These are phyloP conservation scores for Sporormia fimetaria DNA, from an alignment of 495 filamentous ascomycete species.

Conservation along the genomic window DNA sequence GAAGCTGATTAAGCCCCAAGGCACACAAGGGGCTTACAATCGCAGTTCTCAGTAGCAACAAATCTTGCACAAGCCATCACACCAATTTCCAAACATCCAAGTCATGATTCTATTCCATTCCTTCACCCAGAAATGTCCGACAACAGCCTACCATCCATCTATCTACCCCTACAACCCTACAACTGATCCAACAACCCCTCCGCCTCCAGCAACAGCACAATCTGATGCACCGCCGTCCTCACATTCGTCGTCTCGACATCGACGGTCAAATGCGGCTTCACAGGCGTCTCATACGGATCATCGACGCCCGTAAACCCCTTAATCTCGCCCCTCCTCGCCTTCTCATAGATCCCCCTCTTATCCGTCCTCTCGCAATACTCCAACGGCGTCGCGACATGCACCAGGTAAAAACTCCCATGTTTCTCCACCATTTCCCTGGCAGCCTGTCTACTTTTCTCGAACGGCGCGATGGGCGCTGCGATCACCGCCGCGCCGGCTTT, in stretches of 20 bases:
- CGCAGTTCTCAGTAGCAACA: no score
- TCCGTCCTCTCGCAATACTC: slow-evolving; percentile 92
- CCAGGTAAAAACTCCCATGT: slow-evolving; percentile 80
- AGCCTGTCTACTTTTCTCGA: slow-evolving; percentile 59
- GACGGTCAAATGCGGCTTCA: slow-evolving; percentile 72
- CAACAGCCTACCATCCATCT: no score
- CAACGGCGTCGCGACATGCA: slow-evolving; percentile 88
- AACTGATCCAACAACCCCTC: slow-evolving; percentile 64
- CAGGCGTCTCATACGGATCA: slow-evolving; percentile 84
- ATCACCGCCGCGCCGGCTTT: slow-evolving; percentile 90
- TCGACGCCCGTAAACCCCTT: slow-evolving; percentile 98
- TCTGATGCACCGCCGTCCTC: slow-evolving; percentile 91
- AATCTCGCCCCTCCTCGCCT: slow-evolving; percentile 81
- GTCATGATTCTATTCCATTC: no score
- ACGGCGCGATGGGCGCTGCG: slow-evolving; percentile 93
- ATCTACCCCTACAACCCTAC: slow-evolving; percentile 29
- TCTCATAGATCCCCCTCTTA: slow-evolving; percentile 78
- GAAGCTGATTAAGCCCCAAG: no score
- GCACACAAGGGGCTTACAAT: no score
- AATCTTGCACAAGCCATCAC: no score
- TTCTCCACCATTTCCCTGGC: slow-evolving; percentile 79
- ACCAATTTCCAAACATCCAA: no score
- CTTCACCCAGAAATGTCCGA: no score
- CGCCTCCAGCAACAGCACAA: slow-evolving; percentile 82
- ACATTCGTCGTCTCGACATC: slow-evolving; percentile 78